A percentile compares a stretch with the other conserved stretches of the same genome.
Conservation (phyloP, 208 protist species). For the Leishmania arabica region DNA sequence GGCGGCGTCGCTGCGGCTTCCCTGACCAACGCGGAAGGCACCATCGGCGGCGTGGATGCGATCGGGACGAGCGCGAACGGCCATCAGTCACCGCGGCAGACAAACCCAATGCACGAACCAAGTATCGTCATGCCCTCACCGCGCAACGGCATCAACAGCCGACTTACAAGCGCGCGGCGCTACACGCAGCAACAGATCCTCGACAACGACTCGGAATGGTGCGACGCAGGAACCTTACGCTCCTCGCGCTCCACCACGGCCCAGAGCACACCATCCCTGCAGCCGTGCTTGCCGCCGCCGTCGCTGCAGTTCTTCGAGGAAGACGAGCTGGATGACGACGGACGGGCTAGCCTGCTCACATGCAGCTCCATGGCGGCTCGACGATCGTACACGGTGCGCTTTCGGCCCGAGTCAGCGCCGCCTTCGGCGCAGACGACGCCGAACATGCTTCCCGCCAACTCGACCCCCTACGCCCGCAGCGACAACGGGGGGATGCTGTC, state of each 20-base stretch:
- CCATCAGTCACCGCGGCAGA: neutral
- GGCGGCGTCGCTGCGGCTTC: neutral
- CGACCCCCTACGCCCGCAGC: constrained; percentile 26
- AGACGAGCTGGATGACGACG: constrained; percentile 31
- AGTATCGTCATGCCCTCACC: neutral
- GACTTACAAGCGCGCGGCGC: constrained; percentile 1
- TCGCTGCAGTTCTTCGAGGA: constrained; percentile 31
- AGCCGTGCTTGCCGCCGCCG: constrained; percentile 25
- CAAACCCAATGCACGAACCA: neutral
- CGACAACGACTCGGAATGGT: constrained; percentile 33
- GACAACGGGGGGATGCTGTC: constrained; percentile 27
- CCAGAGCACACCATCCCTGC: constrained; percentile 33
- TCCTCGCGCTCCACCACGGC: constrained; percentile 27
- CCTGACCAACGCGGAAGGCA: neutral
- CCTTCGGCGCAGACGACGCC: constrained; percentile 30
- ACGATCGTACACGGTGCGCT: constrained; percentile 24
- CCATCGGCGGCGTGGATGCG: constrained; percentile 5
- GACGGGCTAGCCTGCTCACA: constrained; percentile 8
- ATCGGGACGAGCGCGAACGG: neutral
- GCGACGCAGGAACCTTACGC: constrained; percentile 25
- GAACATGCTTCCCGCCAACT: constrained; percentile 28
- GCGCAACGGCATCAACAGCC: neutral
- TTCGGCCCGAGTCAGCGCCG: constrained; percentile 29
- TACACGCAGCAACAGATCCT: constrained; percentile 3
- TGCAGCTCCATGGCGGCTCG: constrained; percentile 14